phyloP scores from a whole-genome alignment of 1,284 basidiomycete genomes.

The Malassezia furfur region DNA sequence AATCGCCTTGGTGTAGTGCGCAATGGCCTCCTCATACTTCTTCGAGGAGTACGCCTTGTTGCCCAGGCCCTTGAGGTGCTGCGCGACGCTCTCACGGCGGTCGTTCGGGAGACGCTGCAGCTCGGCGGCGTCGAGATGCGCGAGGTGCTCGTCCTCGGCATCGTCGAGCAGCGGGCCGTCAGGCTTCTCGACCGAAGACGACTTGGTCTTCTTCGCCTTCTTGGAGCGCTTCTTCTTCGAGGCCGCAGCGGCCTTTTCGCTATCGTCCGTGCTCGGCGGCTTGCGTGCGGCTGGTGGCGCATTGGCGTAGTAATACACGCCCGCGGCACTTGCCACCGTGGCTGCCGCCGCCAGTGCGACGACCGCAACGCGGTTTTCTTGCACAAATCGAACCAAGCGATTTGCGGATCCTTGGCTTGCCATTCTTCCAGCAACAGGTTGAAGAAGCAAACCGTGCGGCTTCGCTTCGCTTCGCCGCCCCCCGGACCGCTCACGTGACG shows the following conservation, averaged over 20 bases:
- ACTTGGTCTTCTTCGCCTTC: constrained; percentile 28
- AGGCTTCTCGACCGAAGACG: constrained; percentile 15
- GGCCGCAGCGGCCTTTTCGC: constrained; percentile 25
- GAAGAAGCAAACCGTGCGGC: neutral
- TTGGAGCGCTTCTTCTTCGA: constrained; percentile 42
- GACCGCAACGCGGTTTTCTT: constrained; percentile 40
- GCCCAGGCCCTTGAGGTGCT: constrained; percentile 73
- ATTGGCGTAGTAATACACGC: constrained; percentile 26
- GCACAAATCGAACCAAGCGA: constrained; percentile 35
- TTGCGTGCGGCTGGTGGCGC: neutral
- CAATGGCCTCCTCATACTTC: constrained; percentile 67
- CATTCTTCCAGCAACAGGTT: neutral
- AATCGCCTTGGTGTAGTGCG: constrained; percentile 67
- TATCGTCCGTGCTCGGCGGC: constrained; percentile 18
- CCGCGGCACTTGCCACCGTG: constrained; percentile 27
- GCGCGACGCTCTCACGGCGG: constrained; percentile 61
- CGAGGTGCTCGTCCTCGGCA: constrained; percentile 36
- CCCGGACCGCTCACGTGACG: constrained; percentile 7
- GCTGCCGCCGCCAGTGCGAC: constrained; percentile 36
- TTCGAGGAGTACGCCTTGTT: constrained; percentile 78
- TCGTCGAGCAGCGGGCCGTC: constrained; percentile 43
- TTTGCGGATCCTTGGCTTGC: constrained; percentile 24
- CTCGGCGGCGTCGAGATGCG: constrained; percentile 30
- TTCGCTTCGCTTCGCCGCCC: neutral
- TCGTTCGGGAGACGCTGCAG: constrained; percentile 33